Evolutionary conservation across 306 rosid genomes (phyloP), one percentile per base, ranked within the genome.

Genomic region (Oemleria cerasiformis): DNA sequence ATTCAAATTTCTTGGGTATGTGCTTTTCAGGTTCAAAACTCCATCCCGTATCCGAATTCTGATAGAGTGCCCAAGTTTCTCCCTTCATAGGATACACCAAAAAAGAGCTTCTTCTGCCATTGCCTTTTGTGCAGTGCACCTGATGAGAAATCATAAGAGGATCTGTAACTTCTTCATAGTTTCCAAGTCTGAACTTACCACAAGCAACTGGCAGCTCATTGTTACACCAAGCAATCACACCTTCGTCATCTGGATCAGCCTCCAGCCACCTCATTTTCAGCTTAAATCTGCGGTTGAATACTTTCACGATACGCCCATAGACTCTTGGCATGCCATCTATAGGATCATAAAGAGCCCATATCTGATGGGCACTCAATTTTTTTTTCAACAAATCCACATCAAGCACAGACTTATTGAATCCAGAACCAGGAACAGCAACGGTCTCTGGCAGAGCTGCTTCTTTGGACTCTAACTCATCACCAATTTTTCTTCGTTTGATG

Each of bases 1-100:
- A 87, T 17, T 89, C 88, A 81, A 64, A 82, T 48, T 83, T 75
- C 61, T 72, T 82, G 2, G 83, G 72, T 1, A 8, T 11, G 65
- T 91, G 75, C 66, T 82, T 84, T 68, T 84, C 69, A 7, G 88
- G 91, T 51, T 91, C 69, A 44, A 83, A 86, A 75, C 86, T 81
- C 97, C 98, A 91, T 36, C 82, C 81, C 15, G 83, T 79, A 81
- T 89, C 91, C 98, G 97, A 91, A 71, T 91, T 66, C 82, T 80
- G 87, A 78, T 82, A 91, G 54, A 94, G 63, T 53, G 97, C 98
- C 98, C 98, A 94, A 30, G 92, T 94, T 72, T 94, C 97, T 40
- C 97, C 97, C 81, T 84, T 86, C 70, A 75, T 73, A 34, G 98
- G 97, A 84, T 89, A 87, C 57, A 94, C 75, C 48, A 86, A 49